Base-by-base conservation (phyloP, 2,329 filamentous ascomycete genomes). In the Claviceps paspali region DNA sequence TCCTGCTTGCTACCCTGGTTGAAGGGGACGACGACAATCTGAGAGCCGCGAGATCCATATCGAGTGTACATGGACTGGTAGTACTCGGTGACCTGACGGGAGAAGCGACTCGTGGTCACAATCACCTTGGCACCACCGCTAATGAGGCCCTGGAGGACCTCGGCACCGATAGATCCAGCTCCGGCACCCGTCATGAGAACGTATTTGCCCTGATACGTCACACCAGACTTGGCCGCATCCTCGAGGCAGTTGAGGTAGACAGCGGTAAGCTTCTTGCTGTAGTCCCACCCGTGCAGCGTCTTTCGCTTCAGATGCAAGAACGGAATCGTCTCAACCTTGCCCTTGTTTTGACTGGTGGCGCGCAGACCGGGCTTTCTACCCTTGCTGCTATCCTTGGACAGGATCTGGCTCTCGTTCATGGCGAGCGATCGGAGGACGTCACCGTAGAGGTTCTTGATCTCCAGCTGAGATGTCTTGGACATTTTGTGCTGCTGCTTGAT, bases 1-100 rank as follows among this genome's bases (percentile, higher is more conserved):
- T 98, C 91, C 59, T 96, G 88, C 65, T 95, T 92, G 67, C 88
- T 96, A 45, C 88, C 91, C 60, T 95, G 87, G 62, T 98, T 98
- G 75, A 98, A 98, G 35, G 92, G 91, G 38, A 96, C 92, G 38
- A 98, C 91, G 29, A 98, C 85, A 39, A 98, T 79, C 64, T 96
- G 87, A 40, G 91, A 96, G 46, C 91, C 91, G 46, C 85, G 82
- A 43, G 85, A 84, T 52, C 91, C 91, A 52, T 82, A 94, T 43
- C 87, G 82, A 44, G 87, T 82, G 61, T 98, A 98, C 82, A 98
- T 96, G 40, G 85, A 79, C 63, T 98, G 91, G 64, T 98, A 98
- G 67, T 96, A 98, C 65, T 98, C 91, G 5, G 91, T 98, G 40
- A 98, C 91, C 59, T 95, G 82, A 32, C 86, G 83, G 12, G 91